A percentile compares a stretch with the other conserved stretches of the same genome.
Conservation (phyloP, 2,329 filamentous ascomycete genomes). For the Saccharata proteae region DNA sequence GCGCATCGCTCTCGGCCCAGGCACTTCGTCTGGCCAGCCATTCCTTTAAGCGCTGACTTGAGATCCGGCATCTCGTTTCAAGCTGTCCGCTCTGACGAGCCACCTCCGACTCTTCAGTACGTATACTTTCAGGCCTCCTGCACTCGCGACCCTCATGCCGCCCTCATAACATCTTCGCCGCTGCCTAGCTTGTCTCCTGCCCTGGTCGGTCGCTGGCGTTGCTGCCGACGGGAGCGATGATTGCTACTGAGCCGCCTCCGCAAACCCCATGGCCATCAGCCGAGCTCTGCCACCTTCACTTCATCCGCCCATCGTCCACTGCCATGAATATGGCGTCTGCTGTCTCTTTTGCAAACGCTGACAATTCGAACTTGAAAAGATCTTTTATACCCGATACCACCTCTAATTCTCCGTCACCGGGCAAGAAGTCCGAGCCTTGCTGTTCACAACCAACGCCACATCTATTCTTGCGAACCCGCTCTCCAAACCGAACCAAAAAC, state of each 20-base stretch:
- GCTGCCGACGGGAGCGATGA: constrained; percentile 5
- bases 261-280: too few species aligned
- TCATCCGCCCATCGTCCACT: constrained; percentile 8
- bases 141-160: constrained; percentile 1
- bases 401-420: constrained; percentile 22
- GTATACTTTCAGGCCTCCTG: constrained; percentile 12
- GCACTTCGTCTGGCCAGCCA: too few species aligned
- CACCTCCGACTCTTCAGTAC: constrained; percentile 16
- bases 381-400: constrained; percentile 18
- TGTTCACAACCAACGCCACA: neutral
- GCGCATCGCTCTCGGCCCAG: constrained; percentile 5
- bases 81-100: constrained; percentile 16
- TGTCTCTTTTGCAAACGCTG: constrained; percentile 18
- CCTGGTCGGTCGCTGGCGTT: constrained; percentile 8
- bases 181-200: constrained; percentile 9
- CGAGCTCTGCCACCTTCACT: constrained; percentile 6
- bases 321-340: constrained; percentile 15
- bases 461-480: neutral
- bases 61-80: constrained; percentile 32
- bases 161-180: constrained; percentile 6
- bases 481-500: neutral
- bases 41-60: constrained; percentile 27
- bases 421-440: constrained; percentile 18
- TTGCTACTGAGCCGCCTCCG: constrained; percentile 7
- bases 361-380: constrained; percentile 24